Evolutionary conservation across 1,139 yeast genomes (phyloP).

Genomic region (Zygosaccharomyces pseudobailii): DNA sequence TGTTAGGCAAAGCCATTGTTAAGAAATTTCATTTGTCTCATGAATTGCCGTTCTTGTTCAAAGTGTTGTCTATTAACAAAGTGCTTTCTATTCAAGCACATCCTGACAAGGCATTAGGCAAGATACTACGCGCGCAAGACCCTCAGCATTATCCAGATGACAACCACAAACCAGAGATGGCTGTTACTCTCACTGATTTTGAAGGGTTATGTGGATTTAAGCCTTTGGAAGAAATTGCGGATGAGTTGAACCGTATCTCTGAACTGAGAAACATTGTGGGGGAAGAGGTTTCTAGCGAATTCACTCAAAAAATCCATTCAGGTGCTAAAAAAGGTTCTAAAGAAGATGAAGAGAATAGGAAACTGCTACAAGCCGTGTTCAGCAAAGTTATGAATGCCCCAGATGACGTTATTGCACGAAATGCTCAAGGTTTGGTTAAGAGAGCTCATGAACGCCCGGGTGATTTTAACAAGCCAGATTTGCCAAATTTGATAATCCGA

Average conservation of each 20-base stretch:
- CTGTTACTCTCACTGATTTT: conserved; percentile 89
- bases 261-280: conserved; percentile 74
- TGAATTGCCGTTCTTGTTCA: conserved; percentile 87
- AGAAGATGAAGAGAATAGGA: conserved; percentile 52
- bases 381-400: conserved; percentile 76
- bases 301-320: conserved; percentile 46
- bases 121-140: conserved; percentile 68
- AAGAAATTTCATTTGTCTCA: conserved; percentile 61
- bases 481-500: conserved; percentile 69
- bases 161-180: conserved; percentile 99
- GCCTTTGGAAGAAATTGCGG: conserved; percentile 73
- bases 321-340: conserved; percentile 42
- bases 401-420: conserved; percentile 47
- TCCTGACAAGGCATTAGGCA: conserved; percentile 86
- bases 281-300: conserved; percentile 48
- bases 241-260: conserved; percentile 63
- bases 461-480: conserved; percentile 40
- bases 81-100: conserved; percentile 96
- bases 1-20: conserved; percentile 55
- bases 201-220: conserved; percentile 98
- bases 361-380: conserved; percentile 68
- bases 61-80: conserved; percentile 86
- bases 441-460: conserved; percentile 55
- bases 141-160: conserved; percentile 96
- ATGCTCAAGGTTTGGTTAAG: conserved; percentile 57